Evolutionary conservation across 371 early-diverging fungal species (phyloP), one percentile per base, ranked within the genome.

Genomic region (Apophysomyces variabilis): DNA sequence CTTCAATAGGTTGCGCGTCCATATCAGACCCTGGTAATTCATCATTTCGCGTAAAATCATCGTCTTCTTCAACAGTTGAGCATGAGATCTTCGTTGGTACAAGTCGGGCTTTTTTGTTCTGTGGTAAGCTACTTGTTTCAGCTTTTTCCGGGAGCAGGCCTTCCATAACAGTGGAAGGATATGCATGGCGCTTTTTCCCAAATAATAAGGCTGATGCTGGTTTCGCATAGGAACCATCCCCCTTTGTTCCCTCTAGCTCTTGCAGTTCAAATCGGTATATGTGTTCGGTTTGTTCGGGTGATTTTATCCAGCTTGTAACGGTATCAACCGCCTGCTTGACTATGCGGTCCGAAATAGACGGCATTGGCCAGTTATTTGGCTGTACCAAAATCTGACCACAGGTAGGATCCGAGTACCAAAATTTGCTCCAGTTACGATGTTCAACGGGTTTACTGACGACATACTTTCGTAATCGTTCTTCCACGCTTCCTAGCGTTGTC

Each of bases 401-500:
- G 16, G 5, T 16, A n/a, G n/a, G 32, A 21, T 50, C 54, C 7
- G 21, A 50, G 8, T 16, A 18, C 54, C 54, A 50, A 5, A 50
- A 50, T 18, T 50, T 26, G 9, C 16, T n/a, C 54, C 54, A 50
- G 54, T n/a, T 21, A 21, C 35, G 18, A 18, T 50, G 21, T 21
- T 7, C 21, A 9, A 50, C 5, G 21, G 9, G 0, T 50, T 21
- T 50, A 6, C 54, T 21, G 21, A 9, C 54, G 7, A 50, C 21
- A 50, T 50, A 50, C 21, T 21, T 50, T 50, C 21, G 54, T 21
- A 50, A 21, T 21, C 54, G 54, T 16, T 50, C 54, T 26, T 50
- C 54, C 0, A 50, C 54, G 21, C 54, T 50, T 50, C 54, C 54
- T 21, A 50, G 4, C 21, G 54, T 50, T 26, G 21, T 21, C 0